Evolutionary conservation across 352 stramenopile species (phyloP).

Genomic region (Hyaloperonospora arabidopsidis): DNA sequence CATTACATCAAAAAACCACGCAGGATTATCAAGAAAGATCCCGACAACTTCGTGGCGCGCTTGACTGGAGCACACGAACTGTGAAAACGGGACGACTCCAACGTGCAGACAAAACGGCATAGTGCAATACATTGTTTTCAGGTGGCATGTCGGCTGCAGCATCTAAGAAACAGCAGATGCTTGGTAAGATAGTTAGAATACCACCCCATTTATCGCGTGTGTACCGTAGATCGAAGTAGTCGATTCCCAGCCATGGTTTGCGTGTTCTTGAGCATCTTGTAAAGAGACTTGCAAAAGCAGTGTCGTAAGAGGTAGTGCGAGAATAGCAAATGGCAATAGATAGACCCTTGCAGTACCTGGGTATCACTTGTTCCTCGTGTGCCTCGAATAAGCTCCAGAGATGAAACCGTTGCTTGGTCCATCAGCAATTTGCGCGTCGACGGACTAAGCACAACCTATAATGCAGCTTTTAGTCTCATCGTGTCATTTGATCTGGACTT

Average conservation of each 20-base stretch:
- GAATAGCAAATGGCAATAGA: background rate
- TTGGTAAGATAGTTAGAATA: background rate
- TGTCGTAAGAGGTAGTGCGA: background rate
- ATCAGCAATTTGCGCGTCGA: slow-evolving; percentile 70
- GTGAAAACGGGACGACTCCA: slow-evolving; percentile 1
- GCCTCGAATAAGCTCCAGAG: slow-evolving; percentile 63
- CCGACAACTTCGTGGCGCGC: slow-evolving; percentile 62
- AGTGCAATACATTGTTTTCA: slow-evolving; percentile 68
- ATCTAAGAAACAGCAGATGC: slow-evolving; percentile 37
- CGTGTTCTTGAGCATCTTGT: slow-evolving; percentile 69
- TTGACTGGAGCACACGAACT: slow-evolving; percentile 29
- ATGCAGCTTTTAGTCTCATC: slow-evolving; percentile 2
- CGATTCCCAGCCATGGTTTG: slow-evolving; percentile 70
- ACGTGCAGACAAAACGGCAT: background rate
- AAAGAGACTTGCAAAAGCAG: slow-evolving; percentile 46
- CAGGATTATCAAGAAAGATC: slow-evolving; percentile 69
- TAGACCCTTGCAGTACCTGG: slow-evolving; percentile 30
- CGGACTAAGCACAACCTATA: slow-evolving; percentile 67
- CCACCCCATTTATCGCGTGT: background rate
- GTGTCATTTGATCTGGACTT: background rate
- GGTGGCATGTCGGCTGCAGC: slow-evolving; percentile 60
- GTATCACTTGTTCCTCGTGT: slow-evolving; percentile 40
- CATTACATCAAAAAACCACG: slow-evolving; percentile 76
- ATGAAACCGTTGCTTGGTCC: slow-evolving; percentile 72
- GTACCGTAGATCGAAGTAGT: slow-evolving; percentile 66